Base-by-base conservation (phyloP, 225 moss, liverwort and hornwort species). In the Anthoceros angustus region DNA sequence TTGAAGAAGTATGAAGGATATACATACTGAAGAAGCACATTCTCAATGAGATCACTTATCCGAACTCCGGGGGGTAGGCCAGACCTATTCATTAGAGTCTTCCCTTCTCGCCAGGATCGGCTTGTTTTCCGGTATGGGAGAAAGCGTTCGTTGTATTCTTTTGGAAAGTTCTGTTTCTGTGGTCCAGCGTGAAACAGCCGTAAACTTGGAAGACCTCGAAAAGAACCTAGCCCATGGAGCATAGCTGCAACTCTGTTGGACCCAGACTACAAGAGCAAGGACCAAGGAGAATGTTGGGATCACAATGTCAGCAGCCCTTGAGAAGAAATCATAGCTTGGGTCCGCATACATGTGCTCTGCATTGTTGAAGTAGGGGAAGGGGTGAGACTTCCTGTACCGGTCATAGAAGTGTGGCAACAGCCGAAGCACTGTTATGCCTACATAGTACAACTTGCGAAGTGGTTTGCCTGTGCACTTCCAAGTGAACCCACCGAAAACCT, bases 331-430 rank as follows among this genome's bases (percentile, higher is more conserved):
- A 67, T 69, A 77, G 21, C 15, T 72, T 42, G 80, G 83, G 65
- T 83, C 70, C 61, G 83, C 83, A 67, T 80, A 83, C 10, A 79
- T 40, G 16, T 70, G 50, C n/a, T 55, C 55, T 55, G n/a, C 55
- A 55, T 15, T 9, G n/a, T 24, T 50, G 21, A 62, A 70, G 62
- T 39, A 25, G 9, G 42, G 55, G 23, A 20, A 10, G 20, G 78
- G 40, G 8, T 63, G 63, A 62, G 72, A 68, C 9, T 60, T 64
- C 18, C 76, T 71, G 66, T 66, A 21, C 48, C 70, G 72, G 65
- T 80, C 77, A 66, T 83, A 83, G 15, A 83, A 42, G 69, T 83
- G 83, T 9, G 83, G 83, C 60, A 83, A 71, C 25, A 83, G 72
- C 63, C 79, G 77, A 62, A 83, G 70, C 41, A 80, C 5, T 63